These are phyloP conservation scores for Rhizopogon rudus DNA, from an alignment of 768 basidiomycete genomes.

Conservation along the genomic window DNA sequence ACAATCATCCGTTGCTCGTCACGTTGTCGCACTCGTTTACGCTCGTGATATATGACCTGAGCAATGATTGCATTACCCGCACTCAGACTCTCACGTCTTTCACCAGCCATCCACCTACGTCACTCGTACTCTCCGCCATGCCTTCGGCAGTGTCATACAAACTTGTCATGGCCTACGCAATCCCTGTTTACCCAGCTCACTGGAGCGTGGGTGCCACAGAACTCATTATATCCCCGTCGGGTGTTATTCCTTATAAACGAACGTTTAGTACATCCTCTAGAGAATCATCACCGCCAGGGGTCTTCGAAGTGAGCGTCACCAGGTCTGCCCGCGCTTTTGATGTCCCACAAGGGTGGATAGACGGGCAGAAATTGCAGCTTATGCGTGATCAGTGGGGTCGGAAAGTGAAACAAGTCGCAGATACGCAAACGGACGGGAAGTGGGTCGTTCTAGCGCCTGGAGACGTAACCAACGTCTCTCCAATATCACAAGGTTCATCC, in stretches of 20 bases:
- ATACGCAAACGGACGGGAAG: slow-evolving; percentile 79
- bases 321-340: slow-evolving; percentile 69
- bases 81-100: slow-evolving; percentile 71
- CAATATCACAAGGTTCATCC: slow-evolving; percentile 12
- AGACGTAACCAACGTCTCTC: slow-evolving; percentile 18
- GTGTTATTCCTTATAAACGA: slow-evolving; percentile 6
- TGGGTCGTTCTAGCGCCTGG: slow-evolving; percentile 76
- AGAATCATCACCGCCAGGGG: slow-evolving; percentile 14
- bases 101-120: slow-evolving; percentile 75
- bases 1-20: slow-evolving; percentile 74
- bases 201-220: slow-evolving; percentile 80
- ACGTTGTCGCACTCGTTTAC: slow-evolving; percentile 64
- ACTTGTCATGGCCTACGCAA: slow-evolving; percentile 67
- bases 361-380: slow-evolving; percentile 52
- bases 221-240: slow-evolving; percentile 50
- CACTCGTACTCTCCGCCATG: slow-evolving; percentile 65
- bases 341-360: slow-evolving; percentile 67
- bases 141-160: slow-evolving; percentile 59
- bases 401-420: slow-evolving; percentile 65
- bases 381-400: slow-evolving; percentile 79
- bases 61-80: slow-evolving; percentile 43
- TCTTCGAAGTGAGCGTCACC: slow-evolving; percentile 49
- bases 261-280: slow-evolving; percentile 6
- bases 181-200: slow-evolving; percentile 76
- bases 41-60: slow-evolving; percentile 70